Conservation (phyloP, 257 asterid species). For the Lavandula angustifolia region DNA sequence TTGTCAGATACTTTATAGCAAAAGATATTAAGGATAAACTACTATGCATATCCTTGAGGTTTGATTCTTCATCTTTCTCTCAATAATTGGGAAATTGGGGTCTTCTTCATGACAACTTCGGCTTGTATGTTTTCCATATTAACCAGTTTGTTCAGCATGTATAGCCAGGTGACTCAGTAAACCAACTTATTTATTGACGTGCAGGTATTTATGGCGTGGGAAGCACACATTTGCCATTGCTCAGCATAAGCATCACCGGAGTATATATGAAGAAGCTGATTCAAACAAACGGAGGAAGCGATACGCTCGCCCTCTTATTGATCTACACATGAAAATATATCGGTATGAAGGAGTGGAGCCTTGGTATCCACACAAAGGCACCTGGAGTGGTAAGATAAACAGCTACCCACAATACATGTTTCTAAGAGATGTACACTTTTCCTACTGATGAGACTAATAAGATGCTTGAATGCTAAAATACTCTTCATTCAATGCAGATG, state of each 20-base stretch:
- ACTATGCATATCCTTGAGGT: slow-evolving; percentile 11
- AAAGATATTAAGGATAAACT: neutral
- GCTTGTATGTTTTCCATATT: neutral
- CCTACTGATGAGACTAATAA: neutral
- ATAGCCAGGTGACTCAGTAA: neutral
- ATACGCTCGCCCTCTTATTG: slow-evolving; percentile 94
- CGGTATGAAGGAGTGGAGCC: slow-evolving; percentile 85
- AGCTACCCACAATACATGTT: neutral
- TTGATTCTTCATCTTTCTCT: slow-evolving; percentile 1
- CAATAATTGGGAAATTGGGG: neutral
- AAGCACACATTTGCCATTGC: slow-evolving; percentile 94
- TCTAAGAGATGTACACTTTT: neutral
- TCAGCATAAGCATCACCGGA: slow-evolving; percentile 83
- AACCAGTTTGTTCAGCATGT: neutral
- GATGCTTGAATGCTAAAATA: neutral
- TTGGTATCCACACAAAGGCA: slow-evolving; percentile 66
- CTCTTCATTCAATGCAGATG: slow-evolving; percentile 50
- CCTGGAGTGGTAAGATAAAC: slow-evolving; percentile 61
- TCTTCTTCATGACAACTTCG: slow-evolving; percentile 2
- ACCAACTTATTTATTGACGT: slow-evolving; percentile 19
- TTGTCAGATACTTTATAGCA: neutral
- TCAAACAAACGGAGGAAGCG: slow-evolving; percentile 91
- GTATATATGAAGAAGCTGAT: slow-evolving; percentile 88
- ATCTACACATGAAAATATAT: slow-evolving; percentile 87
- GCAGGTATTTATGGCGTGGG: slow-evolving; percentile 91